phyloP scores from a whole-genome alignment of 345 rosid genomes.

The Salix dunnii region DNA sequence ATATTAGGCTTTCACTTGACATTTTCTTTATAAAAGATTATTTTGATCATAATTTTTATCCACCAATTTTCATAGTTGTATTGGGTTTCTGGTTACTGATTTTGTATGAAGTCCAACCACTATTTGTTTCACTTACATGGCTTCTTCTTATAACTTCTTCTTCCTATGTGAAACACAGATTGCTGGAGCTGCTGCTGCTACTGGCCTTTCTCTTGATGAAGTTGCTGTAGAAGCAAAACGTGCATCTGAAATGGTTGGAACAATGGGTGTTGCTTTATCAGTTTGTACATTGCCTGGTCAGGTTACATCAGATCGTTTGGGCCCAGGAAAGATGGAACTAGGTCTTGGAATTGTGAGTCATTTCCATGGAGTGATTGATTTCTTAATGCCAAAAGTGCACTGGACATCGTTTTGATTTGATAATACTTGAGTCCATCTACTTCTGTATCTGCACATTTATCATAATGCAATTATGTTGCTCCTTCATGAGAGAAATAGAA shows the following conservation, averaged over 20 bases:
- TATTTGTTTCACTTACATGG: not conserved
- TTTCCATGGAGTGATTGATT: not conserved
- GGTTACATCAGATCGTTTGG: conserved; percentile 82
- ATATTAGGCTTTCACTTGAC: not conserved
- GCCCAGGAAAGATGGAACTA: conserved; percentile 88
- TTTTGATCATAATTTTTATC: not conserved
- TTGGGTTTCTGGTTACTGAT: not conserved
- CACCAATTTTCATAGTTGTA: not conserved
- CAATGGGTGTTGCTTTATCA: conserved; percentile 93
- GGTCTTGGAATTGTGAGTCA: conserved; percentile 95
- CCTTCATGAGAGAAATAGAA: not conserved
- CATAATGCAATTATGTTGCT: not conserved
- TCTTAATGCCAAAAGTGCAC: not conserved
- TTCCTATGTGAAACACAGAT: conserved; percentile 44
- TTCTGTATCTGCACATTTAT: not conserved
- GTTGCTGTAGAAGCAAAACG: conserved; percentile 77
- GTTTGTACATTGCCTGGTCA: conserved; percentile 90
- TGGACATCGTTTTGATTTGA: not conserved
- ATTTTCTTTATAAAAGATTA: not conserved
- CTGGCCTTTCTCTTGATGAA: conserved; percentile 71
- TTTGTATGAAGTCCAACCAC: not conserved
- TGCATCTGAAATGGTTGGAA: conserved; percentile 84
- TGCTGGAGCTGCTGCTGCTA: conserved; percentile 94
- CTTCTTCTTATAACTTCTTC: conserved; percentile 7
- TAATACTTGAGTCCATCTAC: not conserved